Base-by-base conservation (phyloP, 768 basidiomycete species). In the Agaricus sinodeliciosus region DNA sequence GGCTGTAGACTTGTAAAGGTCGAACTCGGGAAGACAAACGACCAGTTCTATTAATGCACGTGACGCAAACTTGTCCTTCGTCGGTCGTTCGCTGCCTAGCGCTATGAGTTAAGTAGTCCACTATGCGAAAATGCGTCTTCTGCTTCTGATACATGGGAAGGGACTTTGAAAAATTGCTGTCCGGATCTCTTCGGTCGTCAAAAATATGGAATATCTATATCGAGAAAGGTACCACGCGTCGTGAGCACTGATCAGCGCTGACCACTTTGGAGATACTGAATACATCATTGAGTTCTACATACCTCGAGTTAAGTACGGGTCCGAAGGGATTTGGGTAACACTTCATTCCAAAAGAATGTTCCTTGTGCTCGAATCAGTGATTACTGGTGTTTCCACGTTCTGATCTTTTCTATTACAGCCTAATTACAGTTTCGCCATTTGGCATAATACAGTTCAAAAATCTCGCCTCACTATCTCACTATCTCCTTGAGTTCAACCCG, bases 341-440 rank as follows among this genome's bases (percentile, higher is more conserved):
- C 62, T 91, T 8, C 90, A 89, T 65, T 74, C 37, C 72, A 74
- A 62, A 78, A 82, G 80, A 67, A 69, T 69, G 78, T 72, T 61
- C 53, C 69, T 90, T 60, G 89, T 87, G 85, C 75, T 90, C 37
- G 87, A 90, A 90, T 66, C 85, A 90, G 68, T 85, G 81, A 48
- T 84, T 45, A 9, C 7, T 4, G 5, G 5, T 9, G 2, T 37
- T 79, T 55, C 34, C 31, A 7, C 41, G 27, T 6, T n/a, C 9
- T 39, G 15, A n/a, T 35, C 35, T 18, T 9, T 43, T 35, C 25
- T 8, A 31, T 31, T 31, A 8, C 31, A 4, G 31, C 31, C 11
- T 31, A 2, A 11, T 31, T 8, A 11, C 35, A 65, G 63, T 46
- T 55, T 64, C 36, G 62, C 58, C 42, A 57, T 45, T 31, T 49